Evolutionary conservation across 164 flowering plant species (phyloP).

Genomic region (Vitis cinerea): DNA sequence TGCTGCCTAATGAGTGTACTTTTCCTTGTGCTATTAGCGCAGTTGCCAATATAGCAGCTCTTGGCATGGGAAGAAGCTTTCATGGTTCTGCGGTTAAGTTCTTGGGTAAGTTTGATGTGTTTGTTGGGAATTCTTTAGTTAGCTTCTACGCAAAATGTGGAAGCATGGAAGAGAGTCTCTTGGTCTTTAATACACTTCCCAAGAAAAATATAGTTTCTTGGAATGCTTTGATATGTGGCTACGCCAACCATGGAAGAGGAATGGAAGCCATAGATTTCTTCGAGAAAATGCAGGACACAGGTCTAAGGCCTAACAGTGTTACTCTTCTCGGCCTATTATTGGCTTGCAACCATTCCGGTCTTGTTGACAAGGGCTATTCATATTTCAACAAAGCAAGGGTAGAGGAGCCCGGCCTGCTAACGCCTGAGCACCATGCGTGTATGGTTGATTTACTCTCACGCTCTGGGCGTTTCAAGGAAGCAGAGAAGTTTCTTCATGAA

Average conservation of each 20-base stretch:
- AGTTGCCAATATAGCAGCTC: slow-evolving; percentile 65
- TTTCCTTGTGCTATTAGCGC: slow-evolving; percentile 71
- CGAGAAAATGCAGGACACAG: slow-evolving; percentile 33
- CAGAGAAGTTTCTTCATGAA: slow-evolving; percentile 40
- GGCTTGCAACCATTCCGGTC: slow-evolving; percentile 83
- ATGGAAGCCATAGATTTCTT: slow-evolving; percentile 52
- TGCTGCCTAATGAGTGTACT: slow-evolving; percentile 47
- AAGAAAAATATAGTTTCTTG: slow-evolving; percentile 68
- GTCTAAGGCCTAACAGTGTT: slow-evolving; percentile 50
- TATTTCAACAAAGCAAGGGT: slow-evolving; percentile 43
- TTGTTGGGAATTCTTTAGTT: slow-evolving; percentile 64
- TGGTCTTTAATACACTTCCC: slow-evolving; percentile 42
- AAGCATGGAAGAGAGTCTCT: slow-evolving; percentile 67
- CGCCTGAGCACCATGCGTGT: slow-evolving; percentile 78
- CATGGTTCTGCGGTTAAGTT: slow-evolving; percentile 76
- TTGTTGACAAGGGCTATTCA: slow-evolving; percentile 53
- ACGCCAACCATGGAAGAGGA: slow-evolving; percentile 77
- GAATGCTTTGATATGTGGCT: slow-evolving; percentile 82
- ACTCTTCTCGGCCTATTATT: slow-evolving; percentile 62
- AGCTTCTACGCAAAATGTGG: slow-evolving; percentile 91
- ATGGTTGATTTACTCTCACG: slow-evolving; percentile 76
- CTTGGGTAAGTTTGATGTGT: slow-evolving; percentile 44
- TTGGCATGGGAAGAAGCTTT: slow-evolving; percentile 69
- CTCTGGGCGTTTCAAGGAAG: slow-evolving; percentile 63
- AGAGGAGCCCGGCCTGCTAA: slow-evolving; percentile 39